A percentile compares a stretch with the other conserved stretches of the same genome.
These are phyloP conservation scores for Umbilicaria muhlenbergii DNA, from an alignment of 495 filamentous ascomycete species.

Conservation along the genomic window DNA sequence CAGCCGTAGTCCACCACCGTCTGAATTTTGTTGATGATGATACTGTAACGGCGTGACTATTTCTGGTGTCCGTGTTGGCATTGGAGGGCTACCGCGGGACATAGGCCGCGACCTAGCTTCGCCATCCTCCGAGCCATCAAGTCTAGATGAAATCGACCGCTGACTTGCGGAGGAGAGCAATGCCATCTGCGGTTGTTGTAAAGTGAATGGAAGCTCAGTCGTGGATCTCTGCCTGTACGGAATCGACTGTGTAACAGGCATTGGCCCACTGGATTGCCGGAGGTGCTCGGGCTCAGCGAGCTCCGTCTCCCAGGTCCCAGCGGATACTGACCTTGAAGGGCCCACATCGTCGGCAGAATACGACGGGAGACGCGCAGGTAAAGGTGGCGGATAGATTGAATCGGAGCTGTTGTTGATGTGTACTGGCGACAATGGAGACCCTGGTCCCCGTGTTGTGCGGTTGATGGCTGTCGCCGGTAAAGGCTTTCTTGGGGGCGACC, in stretches of 20 bases:
- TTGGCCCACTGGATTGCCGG: constrained; percentile 1
- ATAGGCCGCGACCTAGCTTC: too few species aligned
- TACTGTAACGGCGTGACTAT: too few species aligned
- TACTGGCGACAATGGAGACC: constrained; percentile 26
- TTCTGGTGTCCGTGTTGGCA: too few species aligned
- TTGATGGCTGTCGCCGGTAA: constrained; percentile 8
- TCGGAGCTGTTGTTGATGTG: constrained; percentile 22
- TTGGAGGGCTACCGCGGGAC: too few species aligned
- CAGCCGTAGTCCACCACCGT: neutral
- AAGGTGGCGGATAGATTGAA: constrained; percentile 15
- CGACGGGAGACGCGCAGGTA: constrained; percentile 10
- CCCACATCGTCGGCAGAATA: too few species aligned
- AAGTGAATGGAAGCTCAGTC: constrained; percentile 19
- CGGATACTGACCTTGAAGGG: too few species aligned
- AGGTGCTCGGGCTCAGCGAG: neutral
- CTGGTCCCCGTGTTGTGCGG: constrained; percentile 4
- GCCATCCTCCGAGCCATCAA: too few species aligned
- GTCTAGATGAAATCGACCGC: too few species aligned
- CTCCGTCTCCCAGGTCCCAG: neutral
- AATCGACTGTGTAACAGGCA: constrained; percentile 15
- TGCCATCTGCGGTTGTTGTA: constrained; percentile 27
- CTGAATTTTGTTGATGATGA: too few species aligned
- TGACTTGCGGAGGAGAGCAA: constrained; percentile 24
- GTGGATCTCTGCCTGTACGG: constrained; percentile 18
- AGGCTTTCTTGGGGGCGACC: constrained; percentile 16